Base-by-base conservation (phyloP, 2,329 filamentous ascomycete genomes). In the Madurella mycetomatis region DNA sequence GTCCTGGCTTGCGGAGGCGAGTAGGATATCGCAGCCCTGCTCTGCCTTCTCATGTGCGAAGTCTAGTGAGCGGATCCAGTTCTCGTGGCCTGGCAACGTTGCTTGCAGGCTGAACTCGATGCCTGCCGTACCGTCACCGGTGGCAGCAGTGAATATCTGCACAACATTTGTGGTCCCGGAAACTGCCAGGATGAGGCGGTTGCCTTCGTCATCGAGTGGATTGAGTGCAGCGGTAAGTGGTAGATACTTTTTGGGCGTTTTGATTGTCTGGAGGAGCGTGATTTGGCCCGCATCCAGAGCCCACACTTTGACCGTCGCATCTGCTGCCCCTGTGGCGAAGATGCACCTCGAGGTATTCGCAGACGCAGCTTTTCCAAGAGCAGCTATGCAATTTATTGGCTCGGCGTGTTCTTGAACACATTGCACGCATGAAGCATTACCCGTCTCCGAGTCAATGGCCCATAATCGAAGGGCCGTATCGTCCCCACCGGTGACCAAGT, bases 1-100 rank as follows among this genome's bases (percentile, higher is more conserved):
- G 71, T 99, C 94, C 70, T 99, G 94, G 67, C 92, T 97, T 18
- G 92, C 92, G 11, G 92, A 97, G 0, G 92, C 90, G 17, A 99
- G 79, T 18, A 97, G 72, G 4, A 95, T 68, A 67, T 96, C 92
- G 49, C 82, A 81, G 0, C 74, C 70, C 0, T 71, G 61, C 18
- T 73, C 72, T 2, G 73, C 67, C 13, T 71, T 79, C 66, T 94
- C 88, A 56, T 75, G 75, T 1, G 83, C 81, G 62, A 99, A 94
- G 59, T 86, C 86, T 12, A 99, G 76, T 13, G 90, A 92, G 46
- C 92, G 81, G 45, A 99, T 84, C 94, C 94, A 99, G 53, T 89
- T 92, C 71, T 99, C 94, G 65, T 99, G 94, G 3, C 94, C 94
- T 0, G 84, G 80, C 17, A 99, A 79, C 0, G 85, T 92, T 12